Percentiles rank a stretch among this genome's conserved stretches.
Evolutionary conservation across 225 moss, liverwort and hornwort genomes (phyloP).

Genomic region (Physcomitrium patens): DNA sequence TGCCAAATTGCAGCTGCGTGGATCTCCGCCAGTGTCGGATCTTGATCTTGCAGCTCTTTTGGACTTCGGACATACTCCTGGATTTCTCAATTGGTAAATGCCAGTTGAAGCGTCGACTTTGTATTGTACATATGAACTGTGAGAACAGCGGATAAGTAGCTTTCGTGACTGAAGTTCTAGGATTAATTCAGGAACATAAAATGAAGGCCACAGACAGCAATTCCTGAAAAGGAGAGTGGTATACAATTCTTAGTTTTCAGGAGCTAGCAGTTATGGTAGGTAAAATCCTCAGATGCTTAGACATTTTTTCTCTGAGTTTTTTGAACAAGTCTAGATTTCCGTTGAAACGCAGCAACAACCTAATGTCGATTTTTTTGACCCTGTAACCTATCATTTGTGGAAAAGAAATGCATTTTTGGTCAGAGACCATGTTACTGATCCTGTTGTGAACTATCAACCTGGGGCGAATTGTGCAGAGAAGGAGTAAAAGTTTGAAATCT

Average conservation of each 20-base stretch:
- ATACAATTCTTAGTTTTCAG: conserved; percentile 11
- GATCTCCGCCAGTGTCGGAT: background rate
- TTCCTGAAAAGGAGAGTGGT: background rate
- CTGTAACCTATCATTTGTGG: background rate
- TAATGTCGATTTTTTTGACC: background rate
- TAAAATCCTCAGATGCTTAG: conserved; percentile 5
- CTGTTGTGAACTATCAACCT: background rate
- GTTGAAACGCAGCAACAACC: background rate
- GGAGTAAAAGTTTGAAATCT: too few species aligned
- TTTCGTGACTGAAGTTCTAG: background rate
- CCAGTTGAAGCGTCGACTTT: conserved; percentile 23
- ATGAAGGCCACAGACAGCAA: background rate
- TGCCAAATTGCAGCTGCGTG: background rate
- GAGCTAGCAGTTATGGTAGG: conserved; percentile 8
- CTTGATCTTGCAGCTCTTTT: conserved; percentile 22
- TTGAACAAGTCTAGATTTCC: conserved; percentile 5
- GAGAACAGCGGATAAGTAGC: conserved; percentile 18
- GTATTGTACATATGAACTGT: conserved; percentile 32
- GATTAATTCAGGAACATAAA: background rate
- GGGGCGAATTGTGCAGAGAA: too few species aligned
- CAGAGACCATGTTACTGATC: background rate
- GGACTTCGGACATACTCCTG: background rate
- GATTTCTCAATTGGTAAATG: conserved; percentile 20
- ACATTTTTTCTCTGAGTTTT: conserved; percentile 25
- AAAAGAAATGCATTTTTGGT: background rate